Evolutionary conservation across 2,329 filamentous ascomycete species (phyloP), one percentile per base, ranked within the genome.

Genomic region (Madurella mycetomatis): DNA sequence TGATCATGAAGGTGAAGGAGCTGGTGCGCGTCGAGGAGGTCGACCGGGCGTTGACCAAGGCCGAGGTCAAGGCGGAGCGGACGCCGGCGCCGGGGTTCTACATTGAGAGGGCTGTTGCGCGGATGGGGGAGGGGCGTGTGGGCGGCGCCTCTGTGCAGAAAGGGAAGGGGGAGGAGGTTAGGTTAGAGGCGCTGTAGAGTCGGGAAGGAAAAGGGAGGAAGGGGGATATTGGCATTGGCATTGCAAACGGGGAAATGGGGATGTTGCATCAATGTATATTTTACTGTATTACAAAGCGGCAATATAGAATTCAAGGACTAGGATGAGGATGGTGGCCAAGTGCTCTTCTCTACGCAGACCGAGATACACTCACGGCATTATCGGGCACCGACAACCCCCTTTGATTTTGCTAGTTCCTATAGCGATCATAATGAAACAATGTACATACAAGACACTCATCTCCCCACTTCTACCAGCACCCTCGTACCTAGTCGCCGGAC

Each of bases 1-100:
- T 95, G 76, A 90, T 96, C 67, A 87, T 96, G 79, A 87, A 87
- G 72, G 90, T 96, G 64, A 96, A 96, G 77, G 92, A 96, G 74
- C 77, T 96, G 59, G 89, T 96, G 44, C 79, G 83, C 51, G 90
- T 96, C 37, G 77, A 84, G 62, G 91, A 95, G 74, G 90, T 95
- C 43, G 83, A 85, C 34, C 69, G 73, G 58, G 70, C 79, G 32
- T 69, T 90, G 72, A 85, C 78, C 8, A 82, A 83, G 67, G 72
- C 74, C 53, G 82, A 95, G 75, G 79, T 95, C 66, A 84, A 84
- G 73, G 81, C 79, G 49, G 77, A 82, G 72, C 76, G 92, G 70
- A 84, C 80, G 70, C 90, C 91, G 2, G 88, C 92, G 57, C 76
- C 79, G 1, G 92, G 92, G 1, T 96, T 91, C 66, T 92, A 85